Conservation (phyloP, 2,329 filamentous ascomycete species). For the Westerdykella aurantiaca region DNA sequence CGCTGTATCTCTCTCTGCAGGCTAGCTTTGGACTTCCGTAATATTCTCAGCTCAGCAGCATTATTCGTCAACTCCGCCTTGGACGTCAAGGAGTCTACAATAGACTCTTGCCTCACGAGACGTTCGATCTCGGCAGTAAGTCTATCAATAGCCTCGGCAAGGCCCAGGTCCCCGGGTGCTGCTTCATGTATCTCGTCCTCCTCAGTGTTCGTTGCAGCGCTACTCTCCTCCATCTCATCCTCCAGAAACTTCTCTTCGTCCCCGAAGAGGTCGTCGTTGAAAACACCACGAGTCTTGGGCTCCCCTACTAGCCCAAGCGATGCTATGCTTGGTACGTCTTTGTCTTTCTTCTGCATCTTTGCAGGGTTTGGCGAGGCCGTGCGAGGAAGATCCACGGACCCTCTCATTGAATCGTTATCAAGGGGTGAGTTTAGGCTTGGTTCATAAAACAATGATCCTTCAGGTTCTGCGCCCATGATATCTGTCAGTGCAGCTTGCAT, state of each 20-base stretch:
- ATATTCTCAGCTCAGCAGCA: constrained; percentile 81
- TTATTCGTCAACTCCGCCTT: constrained; percentile 98
- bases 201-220: constrained; percentile 55
- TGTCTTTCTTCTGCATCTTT: constrained; percentile 36
- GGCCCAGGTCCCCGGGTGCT: constrained; percentile 84
- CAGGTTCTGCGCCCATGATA: constrained; percentile 77
- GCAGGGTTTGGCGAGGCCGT: constrained; percentile 36
- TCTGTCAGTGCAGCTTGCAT: constrained; percentile 89
- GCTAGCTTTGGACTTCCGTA: constrained; percentile 90
- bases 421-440: constrained; percentile 48
- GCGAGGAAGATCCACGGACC: constrained; percentile 55
- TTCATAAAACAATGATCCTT: constrained; percentile 62
- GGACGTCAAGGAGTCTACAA: constrained; percentile 82
- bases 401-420: constrained; percentile 57
- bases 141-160: constrained; percentile 85
- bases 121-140: constrained; percentile 90
- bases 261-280: constrained; percentile 85
- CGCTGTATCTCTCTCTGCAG: constrained; percentile 85
- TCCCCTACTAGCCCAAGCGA: constrained; percentile 87
- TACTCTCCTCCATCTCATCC: constrained; percentile 74
- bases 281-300: constrained; percentile 83
- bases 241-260: constrained; percentile 83
- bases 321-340: constrained; percentile 75
- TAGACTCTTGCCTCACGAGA: constrained; percentile 76
- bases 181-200: constrained; percentile 88